Evolutionary conservation across 2,329 filamentous ascomycete species (phyloP), one percentile per base, ranked within the genome.

Genomic region (Ambrosiella cleistominuta): DNA sequence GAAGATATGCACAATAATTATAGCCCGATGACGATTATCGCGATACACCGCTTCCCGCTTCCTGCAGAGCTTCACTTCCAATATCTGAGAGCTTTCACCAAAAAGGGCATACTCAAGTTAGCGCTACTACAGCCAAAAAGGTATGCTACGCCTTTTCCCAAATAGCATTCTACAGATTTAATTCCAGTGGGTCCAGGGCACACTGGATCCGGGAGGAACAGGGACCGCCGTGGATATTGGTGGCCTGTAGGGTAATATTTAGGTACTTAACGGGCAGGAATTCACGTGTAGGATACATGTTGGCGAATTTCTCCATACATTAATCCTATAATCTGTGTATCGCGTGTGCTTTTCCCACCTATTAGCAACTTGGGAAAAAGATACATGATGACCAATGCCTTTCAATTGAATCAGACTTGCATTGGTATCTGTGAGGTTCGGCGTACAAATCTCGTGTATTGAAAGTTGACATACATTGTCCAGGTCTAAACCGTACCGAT

Each of bases 171-270:
- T 51, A 51, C 47, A 51, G 47, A 19, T 9, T 19, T 11, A 51
- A 35, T 19, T 36, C 17, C 2, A 51, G 19, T 51, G 19, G 15
- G 35, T 27, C 17, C 8, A 51, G 47, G 47, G 19, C 19, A 35
- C 47, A n/a, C 27, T 35, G 47, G 27, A 27, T 7, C 17, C 5
- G 47, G 47, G 27, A 56, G 54, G 54, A 56, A 56, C 54, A 56
- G 54, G 54, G 11, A 56, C 54, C 11, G 15, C 17, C 17, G 17
- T 11, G n/a, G 52, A 39, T 37, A 6, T 19, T 19, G 17, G 9
- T 51, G 19, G 15, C 17, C 13, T 47, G 44, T 15, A 47, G 44
- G 35, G 47, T 51, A 51, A 17, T 11, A 3, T 27, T 35, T 15
- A 36, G 27, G 47, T 51, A 51, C 47, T 8, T 19, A 19, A 12